Base-by-base conservation (phyloP, 2,329 filamentous ascomycete species). In the Aspergillus sp. region DNA sequence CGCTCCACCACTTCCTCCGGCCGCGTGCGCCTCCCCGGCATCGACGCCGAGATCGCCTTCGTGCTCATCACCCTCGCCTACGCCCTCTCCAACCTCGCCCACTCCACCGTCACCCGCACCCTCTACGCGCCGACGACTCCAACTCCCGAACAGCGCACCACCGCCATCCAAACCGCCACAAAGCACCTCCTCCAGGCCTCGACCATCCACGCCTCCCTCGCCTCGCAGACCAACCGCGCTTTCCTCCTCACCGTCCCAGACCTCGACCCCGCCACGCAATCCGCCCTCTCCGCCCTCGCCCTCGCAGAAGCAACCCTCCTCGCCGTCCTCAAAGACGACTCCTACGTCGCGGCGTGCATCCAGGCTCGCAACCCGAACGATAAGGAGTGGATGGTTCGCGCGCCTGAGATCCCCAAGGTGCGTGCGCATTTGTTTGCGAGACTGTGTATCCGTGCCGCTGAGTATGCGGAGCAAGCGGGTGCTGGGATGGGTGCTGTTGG, bases 311-410 rank as follows among this genome's bases (percentile, higher is more conserved):
- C 93, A 0, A 97, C 93, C 0, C 83, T 98, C 1, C 84, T 97
- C 1, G 92, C 92, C 0, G 92, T 98, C 0, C 75, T 96, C 53
- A 98, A 98, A 68, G 94, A 98, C 71, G 95, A 99, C 70, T 92
- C 94, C 0, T 98, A 97, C 70, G 90, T 94, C 1, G 87, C 90
- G 1, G 85, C 88, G 6, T 89, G 96, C 2, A 87, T 92, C 0
- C 91, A 96, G 69, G 86, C 89, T 58, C 85, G 93, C 52, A 96
- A 96, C 71, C 86, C 88, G 55, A 87, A 89, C 66, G 92, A 93
- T 74, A 92, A 85, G 62, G 94, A 98, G 66, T 99, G 94, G 94
- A 98, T 98, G 92, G 96, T 95, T 75, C 91, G 90, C 69, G 85
- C 92, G 0, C 92, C 94, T 0, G 87, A 92, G 54, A 91, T 97